A percentile compares a stretch with the other conserved stretches of the same genome.
These are phyloP conservation scores for Candida manassasensis DNA, from an alignment of 805 yeast species.

Conservation along the genomic window DNA sequence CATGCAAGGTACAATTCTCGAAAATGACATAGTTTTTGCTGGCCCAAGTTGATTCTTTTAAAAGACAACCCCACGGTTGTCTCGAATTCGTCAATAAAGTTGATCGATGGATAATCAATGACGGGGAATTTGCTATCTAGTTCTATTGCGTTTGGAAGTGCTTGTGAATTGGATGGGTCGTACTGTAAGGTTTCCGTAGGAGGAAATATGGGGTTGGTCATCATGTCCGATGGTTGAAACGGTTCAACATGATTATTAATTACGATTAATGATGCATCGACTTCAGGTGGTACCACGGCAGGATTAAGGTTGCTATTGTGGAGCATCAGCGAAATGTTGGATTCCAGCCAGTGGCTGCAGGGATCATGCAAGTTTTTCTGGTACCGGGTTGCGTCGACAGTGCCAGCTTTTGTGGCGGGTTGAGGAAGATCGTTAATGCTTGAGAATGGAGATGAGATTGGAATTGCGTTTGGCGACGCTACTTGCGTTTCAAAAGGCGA, in stretches of 20 bases:
- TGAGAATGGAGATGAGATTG: background rate
- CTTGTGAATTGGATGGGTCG: background rate
- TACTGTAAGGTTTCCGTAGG: background rate
- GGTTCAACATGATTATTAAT: too few relatives aligned
- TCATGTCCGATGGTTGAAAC: background rate
- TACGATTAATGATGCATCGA: too few relatives aligned
- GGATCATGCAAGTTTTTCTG: slow-evolving; percentile 1
- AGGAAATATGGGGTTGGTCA: background rate
- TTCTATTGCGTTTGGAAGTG: background rate
- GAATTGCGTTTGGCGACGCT: background rate
- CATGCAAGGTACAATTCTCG: slow-evolving; percentile 1
- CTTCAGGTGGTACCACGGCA: background rate
- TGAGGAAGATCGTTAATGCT: background rate
- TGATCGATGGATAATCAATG: background rate
- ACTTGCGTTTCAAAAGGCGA: background rate
- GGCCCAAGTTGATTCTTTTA: background rate
- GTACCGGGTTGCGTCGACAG: background rate
- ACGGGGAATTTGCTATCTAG: background rate
- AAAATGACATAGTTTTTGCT: background rate
- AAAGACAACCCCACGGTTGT: background rate
- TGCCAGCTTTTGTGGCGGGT: background rate
- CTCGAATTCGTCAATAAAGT: background rate
- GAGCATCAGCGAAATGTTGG: background rate
- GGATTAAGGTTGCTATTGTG: background rate
- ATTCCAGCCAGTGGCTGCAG: background rate